These are phyloP conservation scores for Stachybotrys elegans DNA, from an alignment of 2,329 filamentous ascomycete species.

Conservation along the genomic window DNA sequence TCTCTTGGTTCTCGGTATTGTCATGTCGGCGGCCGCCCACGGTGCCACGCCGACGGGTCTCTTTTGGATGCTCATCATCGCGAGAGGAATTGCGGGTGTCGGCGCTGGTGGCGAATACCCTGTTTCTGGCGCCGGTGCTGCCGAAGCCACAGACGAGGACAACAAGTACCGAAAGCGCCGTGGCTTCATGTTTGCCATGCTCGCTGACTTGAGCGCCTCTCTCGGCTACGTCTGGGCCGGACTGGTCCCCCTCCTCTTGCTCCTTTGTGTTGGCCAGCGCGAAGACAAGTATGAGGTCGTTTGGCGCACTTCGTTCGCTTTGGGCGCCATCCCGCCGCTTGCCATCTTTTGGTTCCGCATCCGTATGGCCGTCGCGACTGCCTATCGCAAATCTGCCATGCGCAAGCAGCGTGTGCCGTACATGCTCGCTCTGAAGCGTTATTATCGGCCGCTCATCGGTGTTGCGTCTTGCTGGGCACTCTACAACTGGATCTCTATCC, in stretches of 20 bases:
- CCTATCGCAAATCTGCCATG: conserved; percentile 41
- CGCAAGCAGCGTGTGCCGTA: conserved; percentile 41
- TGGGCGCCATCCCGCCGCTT: too few species aligned
- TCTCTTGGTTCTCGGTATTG: conserved; percentile 40
- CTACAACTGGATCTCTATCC: conserved; percentile 50
- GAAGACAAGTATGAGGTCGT: too few species aligned
- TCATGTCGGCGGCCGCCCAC: conserved; percentile 39
- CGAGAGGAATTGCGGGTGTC: conserved; percentile 33
- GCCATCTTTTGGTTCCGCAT: conserved; percentile 49
- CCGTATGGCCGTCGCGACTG: conserved; percentile 45
- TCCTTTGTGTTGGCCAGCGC: conserved; percentile 41
- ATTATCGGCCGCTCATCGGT: conserved; percentile 45
- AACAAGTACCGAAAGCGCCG: conserved; percentile 36
- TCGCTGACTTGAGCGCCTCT: conserved; percentile 43
- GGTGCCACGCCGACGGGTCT: conserved; percentile 32
- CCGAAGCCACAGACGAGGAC: conserved; percentile 49
- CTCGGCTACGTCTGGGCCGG: conserved; percentile 47
- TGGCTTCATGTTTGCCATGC: conserved; percentile 53
- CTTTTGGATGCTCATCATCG: conserved; percentile 46
- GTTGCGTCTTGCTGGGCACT: conserved; percentile 45
- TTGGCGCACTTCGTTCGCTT: too few species aligned
- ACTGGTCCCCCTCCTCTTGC: conserved; percentile 43
- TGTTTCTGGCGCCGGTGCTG: conserved; percentile 41
- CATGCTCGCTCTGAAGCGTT: conserved; percentile 38
- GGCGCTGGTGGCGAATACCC: conserved; percentile 49